Conservation (phyloP, 2,329 filamentous ascomycete genomes). For the Apiospora pterosperma region DNA sequence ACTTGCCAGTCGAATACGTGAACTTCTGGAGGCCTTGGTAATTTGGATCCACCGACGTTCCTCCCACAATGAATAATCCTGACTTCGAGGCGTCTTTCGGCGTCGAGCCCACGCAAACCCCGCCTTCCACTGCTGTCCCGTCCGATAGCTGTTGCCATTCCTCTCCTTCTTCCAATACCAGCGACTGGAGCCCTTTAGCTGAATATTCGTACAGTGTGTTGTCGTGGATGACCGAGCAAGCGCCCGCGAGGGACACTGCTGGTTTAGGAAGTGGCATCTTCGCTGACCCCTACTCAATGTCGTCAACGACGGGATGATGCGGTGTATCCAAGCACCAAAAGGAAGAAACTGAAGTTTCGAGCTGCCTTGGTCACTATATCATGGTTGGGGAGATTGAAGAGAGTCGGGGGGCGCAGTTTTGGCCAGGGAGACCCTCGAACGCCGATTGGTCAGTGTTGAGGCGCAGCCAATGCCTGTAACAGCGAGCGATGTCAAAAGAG, state of each 20-base stretch:
- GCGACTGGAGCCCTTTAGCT: constrained; percentile 67
- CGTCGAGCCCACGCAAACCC: constrained; percentile 70
- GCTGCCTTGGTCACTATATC: background rate
- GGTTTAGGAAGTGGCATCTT: constrained; percentile 73
- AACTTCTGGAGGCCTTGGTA: constrained; percentile 76
- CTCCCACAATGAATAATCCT: constrained; percentile 79
- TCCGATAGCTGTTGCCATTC: constrained; percentile 65
- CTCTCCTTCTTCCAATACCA: constrained; percentile 65
- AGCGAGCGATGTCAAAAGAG: constrained; percentile 5
- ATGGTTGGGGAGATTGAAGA: background rate
- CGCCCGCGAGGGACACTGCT: constrained; percentile 64
- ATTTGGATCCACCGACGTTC: constrained; percentile 48
- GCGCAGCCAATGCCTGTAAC: constrained; percentile 7
- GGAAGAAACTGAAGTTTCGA: background rate
- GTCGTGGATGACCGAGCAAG: constrained; percentile 78
- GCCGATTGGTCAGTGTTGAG: constrained; percentile 3
- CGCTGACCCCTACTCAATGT: constrained; percentile 8
- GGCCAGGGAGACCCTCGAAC: background rate
- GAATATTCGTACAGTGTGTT: constrained; percentile 85
- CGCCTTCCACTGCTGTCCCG: constrained; percentile 70
- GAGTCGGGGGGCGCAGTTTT: background rate
- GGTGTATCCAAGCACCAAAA: background rate
- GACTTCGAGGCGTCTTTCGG: constrained; percentile 55
- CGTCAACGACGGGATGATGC: constrained; percentile 3
- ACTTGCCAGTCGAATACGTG: constrained; percentile 50